Evolutionary conservation across 345 rosid genomes (phyloP).

Genomic region (Eucalyptus erythrocorys): DNA sequence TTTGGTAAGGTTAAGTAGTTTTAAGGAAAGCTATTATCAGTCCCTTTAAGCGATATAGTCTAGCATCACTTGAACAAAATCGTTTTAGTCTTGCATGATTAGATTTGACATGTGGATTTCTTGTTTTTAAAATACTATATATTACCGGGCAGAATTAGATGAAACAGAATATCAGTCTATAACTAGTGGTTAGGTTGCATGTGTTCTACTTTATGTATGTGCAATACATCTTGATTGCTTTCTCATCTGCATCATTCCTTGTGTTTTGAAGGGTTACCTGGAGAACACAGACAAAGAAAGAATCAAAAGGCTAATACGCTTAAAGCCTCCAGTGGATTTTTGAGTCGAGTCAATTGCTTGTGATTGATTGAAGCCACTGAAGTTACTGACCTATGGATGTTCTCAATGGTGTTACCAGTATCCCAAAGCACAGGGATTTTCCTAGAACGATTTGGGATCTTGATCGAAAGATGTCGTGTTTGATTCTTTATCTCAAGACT

Average conservation of each 20-base stretch:
- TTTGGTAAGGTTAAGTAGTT: background rate
- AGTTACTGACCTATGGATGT: background rate
- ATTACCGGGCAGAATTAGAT: background rate
- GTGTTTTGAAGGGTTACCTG: constrained; percentile 45
- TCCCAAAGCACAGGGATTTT: background rate
- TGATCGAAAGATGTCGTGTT: background rate
- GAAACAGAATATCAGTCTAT: background rate
- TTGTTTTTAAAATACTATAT: background rate
- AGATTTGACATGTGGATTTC: background rate
- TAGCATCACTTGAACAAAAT: background rate
- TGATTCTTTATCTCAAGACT: background rate
- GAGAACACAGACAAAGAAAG: constrained; percentile 87
- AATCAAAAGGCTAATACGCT: constrained; percentile 64
- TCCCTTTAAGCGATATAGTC: background rate
- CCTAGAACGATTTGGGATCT: background rate
- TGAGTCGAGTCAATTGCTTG: constrained; percentile 7
- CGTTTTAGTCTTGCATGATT: background rate
- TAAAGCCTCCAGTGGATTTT: constrained; percentile 84
- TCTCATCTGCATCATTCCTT: background rate
- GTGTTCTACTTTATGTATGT: background rate
- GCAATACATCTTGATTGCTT: background rate
- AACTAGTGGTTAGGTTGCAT: constrained; percentile 11
- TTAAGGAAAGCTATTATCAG: background rate
- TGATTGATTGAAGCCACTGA: background rate
- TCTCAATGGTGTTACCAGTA: background rate